Base-by-base conservation (phyloP, 2,329 filamentous ascomycete species). In the Mollisia scopiformis region DNA sequence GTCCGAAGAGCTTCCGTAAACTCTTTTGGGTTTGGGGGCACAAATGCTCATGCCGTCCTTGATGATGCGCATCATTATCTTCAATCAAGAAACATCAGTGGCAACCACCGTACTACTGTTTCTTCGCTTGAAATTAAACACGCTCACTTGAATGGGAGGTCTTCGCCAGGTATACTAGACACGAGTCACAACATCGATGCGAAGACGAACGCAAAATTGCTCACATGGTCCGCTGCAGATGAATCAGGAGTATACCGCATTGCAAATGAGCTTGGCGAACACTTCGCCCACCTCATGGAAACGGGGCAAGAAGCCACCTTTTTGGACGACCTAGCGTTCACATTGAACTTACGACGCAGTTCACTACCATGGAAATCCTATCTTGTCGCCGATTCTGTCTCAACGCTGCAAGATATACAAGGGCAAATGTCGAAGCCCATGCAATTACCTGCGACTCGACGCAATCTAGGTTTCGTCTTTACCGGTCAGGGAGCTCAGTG, bases 401-500 rank as follows among this genome's bases (percentile, higher is more conserved):
- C 25, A 16, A 2, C 10, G 13, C 14, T 47, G 19, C 39, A 59
- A 33, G 19, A 16, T 25, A 7, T 50, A 10, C 21, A 23, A 10
- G n/a, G 27, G 5, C 21, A 19, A 8, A 35, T n/a, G 4, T 31
- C 14, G 4, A 28, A 30, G n/a, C 7, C 35, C 55, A 13, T 6
- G 19, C 2, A 5, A 13, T 21, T 47, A 4, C 6, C 27, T 16
- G 2, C 6, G 2, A 6, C 6, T 3, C n/a, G 3, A 6, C 8
- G 3, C 27, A 8, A 47, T 25, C 13, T 64, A 13, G 61, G 57
- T 2, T 66, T 63, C 39, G 62, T 70, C 7, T 72, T 71, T 58
- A 69, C 70, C 2, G 70, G 70, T 31, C 70, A 72, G n/a, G 70
- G 70, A 10, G 66, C 69, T 1, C 69, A 72, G 51, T 71, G 66